Evolutionary conservation across 306 rosid genomes (phyloP), one percentile per base, ranked within the genome.

Genomic region (Begonia fuchsioides): DNA sequence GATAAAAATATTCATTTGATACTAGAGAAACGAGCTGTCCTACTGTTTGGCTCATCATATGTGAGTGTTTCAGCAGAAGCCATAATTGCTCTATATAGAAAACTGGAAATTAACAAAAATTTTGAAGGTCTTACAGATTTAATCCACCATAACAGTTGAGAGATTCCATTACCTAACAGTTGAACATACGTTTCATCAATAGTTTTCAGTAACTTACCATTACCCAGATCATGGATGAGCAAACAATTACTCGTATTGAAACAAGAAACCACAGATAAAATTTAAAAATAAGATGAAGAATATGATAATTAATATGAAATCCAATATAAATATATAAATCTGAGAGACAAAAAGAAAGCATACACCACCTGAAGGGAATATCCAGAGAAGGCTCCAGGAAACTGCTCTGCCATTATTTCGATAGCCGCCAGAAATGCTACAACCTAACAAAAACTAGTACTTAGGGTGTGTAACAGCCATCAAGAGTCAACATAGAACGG

Each of bases 361-460:
- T 12, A 49, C 38, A 56, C 49, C 53, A 87, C 96, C 94, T 87
- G 80, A 38, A 87, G 72, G 39, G 87, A 80, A 69, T 87, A 87
- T 26, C 94, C 96, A 32, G 93, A 80, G 66, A 83, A 83, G 61
- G 96, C 96, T 51, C 93, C 94, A 60, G 96, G 94, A 72, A 79
- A 87, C 60, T 87, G 94, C 70, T 83, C 83, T 18, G 90, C 86
- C 97, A 90, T 78, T 39, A 78, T 81, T 60, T 88, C 95, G 93
- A 90, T 90, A 10, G 97, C 83, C n/a, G 95, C 94, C 59, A 90
- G 95, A 76, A 84, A 84, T 50, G 95, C 95, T 56, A 90, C 92
- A 49, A 84, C 95, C 97, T 84, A 65, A 43, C 50, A 61, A 40
- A 64, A 51, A 38, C 56, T 47, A 45, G 43, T 26, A 17, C 58